Conservation (phyloP, 768 basidiomycete species). For the Auriculariales sp. region DNA sequence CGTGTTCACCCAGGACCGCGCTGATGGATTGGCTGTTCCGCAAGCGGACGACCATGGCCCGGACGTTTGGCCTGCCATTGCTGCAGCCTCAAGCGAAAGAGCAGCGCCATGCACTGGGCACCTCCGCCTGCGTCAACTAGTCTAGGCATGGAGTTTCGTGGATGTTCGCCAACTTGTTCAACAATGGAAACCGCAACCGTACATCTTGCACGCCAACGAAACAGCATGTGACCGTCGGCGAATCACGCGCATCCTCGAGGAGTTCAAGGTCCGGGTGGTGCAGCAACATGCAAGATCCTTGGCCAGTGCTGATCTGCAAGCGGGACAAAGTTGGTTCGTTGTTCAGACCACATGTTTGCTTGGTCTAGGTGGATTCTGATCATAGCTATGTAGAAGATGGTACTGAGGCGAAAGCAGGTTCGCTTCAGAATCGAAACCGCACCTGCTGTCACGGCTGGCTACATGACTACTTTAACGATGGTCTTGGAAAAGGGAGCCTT, state of each 20-base stretch:
- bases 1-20: not conserved
- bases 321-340: not conserved
- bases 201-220: conserved; percentile 46
- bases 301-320: not conserved
- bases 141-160: conserved; percentile 44
- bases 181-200: conserved; percentile 64
- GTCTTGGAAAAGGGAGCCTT: conserved; percentile 85
- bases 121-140: conserved; percentile 8
- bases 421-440: conserved; percentile 77
- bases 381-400: conserved; percentile 11
- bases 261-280: conserved; percentile 26
- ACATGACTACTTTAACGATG: conserved; percentile 54
- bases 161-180: conserved; percentile 93
- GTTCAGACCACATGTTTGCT: conserved; percentile 20
- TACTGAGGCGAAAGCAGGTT: conserved; percentile 56
- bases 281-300: conserved; percentile 34
- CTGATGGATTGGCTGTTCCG: not conserved
- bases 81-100: conserved; percentile 22
- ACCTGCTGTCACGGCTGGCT: conserved; percentile 12
- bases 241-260: conserved; percentile 47
- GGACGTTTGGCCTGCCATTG: conserved; percentile 13
- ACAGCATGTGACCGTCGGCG: conserved; percentile 51
- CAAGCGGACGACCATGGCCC: conserved; percentile 15
- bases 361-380: too few species aligned
- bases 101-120: conserved; percentile 17